Evolutionary conservation across 305 asterid genomes (phyloP).

Genomic region (Plantago rigida): DNA sequence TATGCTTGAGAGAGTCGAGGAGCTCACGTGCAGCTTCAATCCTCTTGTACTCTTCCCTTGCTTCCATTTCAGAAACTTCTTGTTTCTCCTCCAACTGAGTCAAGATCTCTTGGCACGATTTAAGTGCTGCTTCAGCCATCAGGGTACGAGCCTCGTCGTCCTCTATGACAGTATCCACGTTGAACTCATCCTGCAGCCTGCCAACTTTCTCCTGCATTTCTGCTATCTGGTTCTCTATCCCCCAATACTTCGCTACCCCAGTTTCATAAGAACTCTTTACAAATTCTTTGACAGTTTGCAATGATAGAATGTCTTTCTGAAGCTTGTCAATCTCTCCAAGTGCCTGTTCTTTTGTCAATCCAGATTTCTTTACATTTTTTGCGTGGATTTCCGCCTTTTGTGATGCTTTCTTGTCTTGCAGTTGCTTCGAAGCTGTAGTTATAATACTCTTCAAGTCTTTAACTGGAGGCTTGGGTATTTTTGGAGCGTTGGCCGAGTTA

Average conservation of each 20-base stretch:
- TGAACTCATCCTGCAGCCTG: conserved; percentile 49
- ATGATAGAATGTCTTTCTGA: conserved; percentile 59
- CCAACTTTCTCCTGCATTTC: conserved; percentile 52
- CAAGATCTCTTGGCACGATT: conserved; percentile 49
- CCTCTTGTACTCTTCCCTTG: conserved; percentile 37
- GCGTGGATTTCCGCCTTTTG: conserved; percentile 9
- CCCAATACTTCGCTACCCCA: conserved; percentile 55
- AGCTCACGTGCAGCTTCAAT: conserved; percentile 42
- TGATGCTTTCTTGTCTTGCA: conserved; percentile 26
- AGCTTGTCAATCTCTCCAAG: conserved; percentile 57
- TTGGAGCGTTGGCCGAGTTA: conserved; percentile 27
- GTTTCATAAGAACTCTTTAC: conserved; percentile 74
- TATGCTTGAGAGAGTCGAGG: conserved; percentile 35
- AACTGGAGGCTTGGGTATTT: conserved; percentile 39
- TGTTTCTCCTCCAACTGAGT: conserved; percentile 50
- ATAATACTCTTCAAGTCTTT: conserved; percentile 35
- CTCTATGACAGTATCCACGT: conserved; percentile 37
- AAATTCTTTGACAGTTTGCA: conserved; percentile 76
- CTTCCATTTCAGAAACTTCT: conserved; percentile 32
- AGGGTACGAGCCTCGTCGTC: conserved; percentile 55
- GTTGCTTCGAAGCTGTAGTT: conserved; percentile 34
- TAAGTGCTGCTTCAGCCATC: conserved; percentile 59
- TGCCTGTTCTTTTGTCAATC: conserved; percentile 48
- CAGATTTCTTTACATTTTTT: conserved; percentile 34
- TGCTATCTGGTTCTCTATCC: conserved; percentile 46